Evolutionary conservation across 768 basidiomycete genomes (phyloP), one percentile per base, ranked within the genome.

Genomic region (Termitomyces sp.): DNA sequence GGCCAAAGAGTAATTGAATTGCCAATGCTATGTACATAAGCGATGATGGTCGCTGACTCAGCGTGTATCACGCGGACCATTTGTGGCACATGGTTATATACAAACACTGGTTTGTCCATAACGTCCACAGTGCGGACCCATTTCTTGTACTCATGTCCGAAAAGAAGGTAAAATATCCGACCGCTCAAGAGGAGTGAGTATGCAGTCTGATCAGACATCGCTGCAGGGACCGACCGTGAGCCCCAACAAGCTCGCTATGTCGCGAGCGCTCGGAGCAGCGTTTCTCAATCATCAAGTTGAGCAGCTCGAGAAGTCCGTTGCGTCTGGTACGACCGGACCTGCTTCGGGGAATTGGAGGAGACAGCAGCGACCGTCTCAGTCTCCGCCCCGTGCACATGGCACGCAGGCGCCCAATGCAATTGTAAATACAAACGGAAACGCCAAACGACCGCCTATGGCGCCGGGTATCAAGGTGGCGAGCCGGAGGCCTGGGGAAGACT

Each of bases 241-340:
- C 38, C 70, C 77, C 36, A 86, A 83, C 73, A 89, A 88, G 71
- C 71, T 89, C 46, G 90, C 90, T 60, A 91, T 94, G 89, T 93
- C 92, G 59, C 84, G 87, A 63, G 92, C 92, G 1, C 84, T 94
- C 43, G 92, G 92, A 20, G 91, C 92, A 34, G 92, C 92, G 2
- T 93, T 93, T 71, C 82, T 94, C 61, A 89, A 83, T 64, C 92
- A 94, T 67, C 91, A 94, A 68, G 92, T 94, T 48, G 90, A 93
- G 66, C 89, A 93, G 69, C 86, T 94, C 57, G 92, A 94, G 77
- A 88, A 89, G 73, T 79, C 86, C 0, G 88, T 92, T 29, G 56
- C 32, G 46, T 76, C 79, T 36, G 63, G 50, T 4, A 37, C 60
- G 4, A 77, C 77, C 50, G 82, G 81, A 7, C 75, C 81, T 17